phyloP scores from a whole-genome alignment of 257 asterid genomes.

The Misopates orontium region DNA sequence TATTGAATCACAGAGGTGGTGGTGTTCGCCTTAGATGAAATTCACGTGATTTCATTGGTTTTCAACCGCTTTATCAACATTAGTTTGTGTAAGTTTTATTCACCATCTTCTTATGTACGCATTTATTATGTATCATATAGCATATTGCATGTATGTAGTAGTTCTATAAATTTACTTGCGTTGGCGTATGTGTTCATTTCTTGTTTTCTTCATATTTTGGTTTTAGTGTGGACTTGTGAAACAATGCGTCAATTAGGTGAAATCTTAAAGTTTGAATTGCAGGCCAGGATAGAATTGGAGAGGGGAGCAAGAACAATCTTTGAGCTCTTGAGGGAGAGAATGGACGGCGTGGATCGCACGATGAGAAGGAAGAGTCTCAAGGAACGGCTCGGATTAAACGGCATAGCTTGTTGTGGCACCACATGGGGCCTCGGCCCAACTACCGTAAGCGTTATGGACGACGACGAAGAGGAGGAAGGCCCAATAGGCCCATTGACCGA shows the following conservation, averaged over 20 bases:
- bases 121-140: conserved; percentile 22
- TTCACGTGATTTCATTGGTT: conserved; percentile 52
- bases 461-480: conserved; percentile 31
- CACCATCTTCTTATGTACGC: conserved; percentile 30
- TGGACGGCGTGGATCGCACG: conserved; percentile 58
- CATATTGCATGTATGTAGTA: background rate
- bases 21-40: conserved; percentile 16
- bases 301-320: conserved; percentile 45
- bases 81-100: conserved; percentile 26
- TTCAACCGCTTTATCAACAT: conserved; percentile 17
- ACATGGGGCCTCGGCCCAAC: conserved; percentile 53
- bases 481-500: conserved; percentile 23
- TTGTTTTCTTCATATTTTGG: background rate
- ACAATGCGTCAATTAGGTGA: conserved; percentile 51
- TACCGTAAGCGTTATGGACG: conserved; percentile 41
- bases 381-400: conserved; percentile 69
- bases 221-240: too few species aligned
- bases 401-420: conserved; percentile 63
- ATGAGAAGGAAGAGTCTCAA: conserved; percentile 51
- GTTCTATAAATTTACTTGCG: background rate
- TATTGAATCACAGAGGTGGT: conserved; percentile 35
- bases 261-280: conserved; percentile 54
- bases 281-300: conserved; percentile 47
- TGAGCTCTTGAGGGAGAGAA: conserved; percentile 50
- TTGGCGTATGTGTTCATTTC: background rate